Conservation (phyloP, 768 basidiomycete genomes). For the Tulasnella sp. region DNA sequence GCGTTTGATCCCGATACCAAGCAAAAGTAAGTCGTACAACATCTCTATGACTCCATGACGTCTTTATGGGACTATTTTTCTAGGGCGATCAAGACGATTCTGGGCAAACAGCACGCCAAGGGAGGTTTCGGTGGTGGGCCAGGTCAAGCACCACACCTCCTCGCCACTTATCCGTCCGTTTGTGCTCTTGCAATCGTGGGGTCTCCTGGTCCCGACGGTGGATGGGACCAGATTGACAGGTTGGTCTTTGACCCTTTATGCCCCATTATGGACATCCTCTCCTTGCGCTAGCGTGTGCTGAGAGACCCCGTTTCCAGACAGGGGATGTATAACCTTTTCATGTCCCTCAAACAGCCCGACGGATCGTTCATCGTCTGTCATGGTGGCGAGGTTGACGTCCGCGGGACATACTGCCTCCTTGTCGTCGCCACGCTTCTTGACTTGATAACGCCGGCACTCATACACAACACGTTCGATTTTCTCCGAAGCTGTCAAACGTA, state of each 20-base stretch:
- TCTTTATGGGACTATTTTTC: neutral
- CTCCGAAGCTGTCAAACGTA: constrained; percentile 81
- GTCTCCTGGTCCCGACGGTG: constrained; percentile 52
- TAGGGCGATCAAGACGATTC: constrained; percentile 69
- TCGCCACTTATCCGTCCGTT: constrained; percentile 82
- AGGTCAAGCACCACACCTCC: constrained; percentile 72
- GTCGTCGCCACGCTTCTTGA: constrained; percentile 72
- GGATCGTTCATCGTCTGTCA: constrained; percentile 85
- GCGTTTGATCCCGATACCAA: constrained; percentile 65
- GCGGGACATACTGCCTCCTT: constrained; percentile 90
- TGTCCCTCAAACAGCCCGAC: constrained; percentile 83
- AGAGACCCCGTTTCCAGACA: constrained; percentile 32
- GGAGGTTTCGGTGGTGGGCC: constrained; percentile 93
- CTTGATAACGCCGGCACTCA: constrained; percentile 77
- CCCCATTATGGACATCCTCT: neutral
- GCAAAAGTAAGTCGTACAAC: constrained; percentile 39
- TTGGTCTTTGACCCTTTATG: constrained; percentile 25
- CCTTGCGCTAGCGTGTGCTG: neutral
- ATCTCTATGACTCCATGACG: neutral
- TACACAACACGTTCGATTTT: constrained; percentile 62
- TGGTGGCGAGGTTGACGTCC: constrained; percentile 88
- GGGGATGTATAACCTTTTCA: constrained; percentile 76
- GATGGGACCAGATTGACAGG: constrained; percentile 84
- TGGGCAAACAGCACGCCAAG: constrained; percentile 68
- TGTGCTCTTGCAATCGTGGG: constrained; percentile 77